These are phyloP conservation scores for Colletotrichum sp. DNA, from an alignment of 2,329 filamentous ascomycete species.

Conservation along the genomic window DNA sequence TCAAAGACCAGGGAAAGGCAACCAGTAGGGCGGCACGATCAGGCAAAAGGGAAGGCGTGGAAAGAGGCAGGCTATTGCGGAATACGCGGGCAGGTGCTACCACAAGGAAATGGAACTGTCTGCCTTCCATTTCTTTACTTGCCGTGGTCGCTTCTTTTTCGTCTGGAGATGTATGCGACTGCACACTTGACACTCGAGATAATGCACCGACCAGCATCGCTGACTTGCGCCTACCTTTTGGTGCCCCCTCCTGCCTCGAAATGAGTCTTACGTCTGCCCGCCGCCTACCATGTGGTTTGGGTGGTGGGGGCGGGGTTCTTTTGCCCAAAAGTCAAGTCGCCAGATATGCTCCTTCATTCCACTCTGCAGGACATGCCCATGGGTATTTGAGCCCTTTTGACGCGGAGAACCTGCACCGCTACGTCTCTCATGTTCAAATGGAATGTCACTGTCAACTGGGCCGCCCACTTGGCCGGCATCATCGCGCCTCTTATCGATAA, in stretches of 20 bases:
- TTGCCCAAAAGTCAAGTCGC: not conserved
- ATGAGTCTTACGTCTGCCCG: not conserved
- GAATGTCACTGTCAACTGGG: constrained; percentile 17
- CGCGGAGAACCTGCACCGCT: not conserved
- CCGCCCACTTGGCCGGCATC: constrained; percentile 9
- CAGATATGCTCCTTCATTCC: not conserved
- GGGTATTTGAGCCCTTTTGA: not conserved
- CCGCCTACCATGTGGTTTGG: not conserved
- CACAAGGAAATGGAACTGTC: not conserved
- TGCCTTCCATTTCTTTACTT: not conserved
- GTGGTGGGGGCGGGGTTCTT: not conserved
- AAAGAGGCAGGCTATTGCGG: not conserved
- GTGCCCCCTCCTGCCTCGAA: not conserved
- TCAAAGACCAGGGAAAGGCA: not conserved
- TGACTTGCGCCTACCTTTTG: not conserved
- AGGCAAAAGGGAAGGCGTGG: not conserved
- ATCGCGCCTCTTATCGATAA: constrained; percentile 20
- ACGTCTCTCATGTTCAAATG: not conserved
- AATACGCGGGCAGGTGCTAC: not conserved
- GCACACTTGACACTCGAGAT: not conserved
- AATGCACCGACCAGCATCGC: not conserved
- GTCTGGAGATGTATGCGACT: not conserved
- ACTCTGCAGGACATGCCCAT: not conserved
- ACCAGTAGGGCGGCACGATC: not conserved
- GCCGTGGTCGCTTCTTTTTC: not conserved